These are phyloP conservation scores for Gastrodia elata DNA, from an alignment of 106 monocot species.

Conservation along the genomic window DNA sequence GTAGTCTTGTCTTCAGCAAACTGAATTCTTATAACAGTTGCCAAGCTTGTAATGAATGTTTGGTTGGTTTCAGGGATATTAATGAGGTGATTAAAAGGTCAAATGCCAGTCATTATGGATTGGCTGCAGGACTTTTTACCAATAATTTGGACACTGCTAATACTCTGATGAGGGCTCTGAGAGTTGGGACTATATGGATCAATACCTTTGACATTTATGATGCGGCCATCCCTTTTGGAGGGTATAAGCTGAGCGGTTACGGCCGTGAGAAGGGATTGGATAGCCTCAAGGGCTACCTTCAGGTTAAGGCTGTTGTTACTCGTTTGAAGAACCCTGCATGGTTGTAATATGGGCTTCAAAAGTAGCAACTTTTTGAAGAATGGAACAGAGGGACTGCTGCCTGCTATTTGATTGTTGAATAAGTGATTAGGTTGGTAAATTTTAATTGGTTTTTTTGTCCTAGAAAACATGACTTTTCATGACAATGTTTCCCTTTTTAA, in stretches of 20 bases:
- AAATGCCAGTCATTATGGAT: constrained; percentile 45
- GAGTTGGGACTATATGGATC: constrained; percentile 65
- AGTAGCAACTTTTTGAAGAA: not conserved
- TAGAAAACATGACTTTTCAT: not conserved
- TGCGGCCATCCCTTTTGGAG: constrained; percentile 84
- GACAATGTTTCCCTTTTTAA: too few relatives aligned
- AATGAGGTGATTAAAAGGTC: constrained; percentile 73
- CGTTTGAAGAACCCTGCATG: constrained; percentile 67
- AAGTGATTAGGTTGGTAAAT: too few relatives aligned
- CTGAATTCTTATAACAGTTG: not conserved
- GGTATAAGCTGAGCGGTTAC: constrained; percentile 89
- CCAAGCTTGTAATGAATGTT: not conserved
- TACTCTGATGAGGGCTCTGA: constrained; percentile 59
- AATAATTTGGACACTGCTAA: constrained; percentile 68
- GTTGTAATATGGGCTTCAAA: constrained; percentile 27
- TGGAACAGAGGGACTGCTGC: not conserved
- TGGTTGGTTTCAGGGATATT: constrained; percentile 48
- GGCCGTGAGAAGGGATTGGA: constrained; percentile 90
- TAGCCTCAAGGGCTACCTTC: constrained; percentile 76
- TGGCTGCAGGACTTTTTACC: constrained; percentile 91
- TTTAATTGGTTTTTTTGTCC: not conserved
- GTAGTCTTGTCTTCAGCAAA: constrained; percentile 5
- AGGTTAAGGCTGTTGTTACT: constrained; percentile 78
- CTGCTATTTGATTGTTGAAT: not conserved
- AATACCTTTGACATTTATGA: constrained; percentile 88